A percentile compares a stretch with the other conserved stretches of the same genome.
Evolutionary conservation across 106 monocot species (phyloP).

Genomic region (Amphibolis antarctica): DNA sequence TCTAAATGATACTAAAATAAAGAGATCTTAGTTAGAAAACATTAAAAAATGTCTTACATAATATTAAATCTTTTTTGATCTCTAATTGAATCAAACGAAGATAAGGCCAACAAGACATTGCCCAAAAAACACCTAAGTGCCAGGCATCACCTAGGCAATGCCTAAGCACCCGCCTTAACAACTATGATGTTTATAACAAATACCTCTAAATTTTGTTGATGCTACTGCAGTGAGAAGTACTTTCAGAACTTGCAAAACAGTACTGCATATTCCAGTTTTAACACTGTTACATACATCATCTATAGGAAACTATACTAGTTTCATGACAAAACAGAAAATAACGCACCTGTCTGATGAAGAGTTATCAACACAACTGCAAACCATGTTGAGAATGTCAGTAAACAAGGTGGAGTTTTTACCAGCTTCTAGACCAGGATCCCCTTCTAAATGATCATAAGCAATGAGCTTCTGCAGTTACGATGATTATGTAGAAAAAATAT

Average conservation of each 20-base stretch:
- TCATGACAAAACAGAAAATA: neutral
- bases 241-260: conserved; percentile 87
- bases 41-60: too few species aligned
- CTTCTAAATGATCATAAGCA: conserved; percentile 97
- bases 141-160: too few species aligned
- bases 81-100: too few species aligned
- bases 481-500: neutral
- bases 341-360: conserved; percentile 77
- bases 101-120: too few species aligned
- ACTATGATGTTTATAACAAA: too few species aligned
- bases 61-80: too few species aligned
- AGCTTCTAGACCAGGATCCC: conserved; percentile 81
- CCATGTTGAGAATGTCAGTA: conserved; percentile 75
- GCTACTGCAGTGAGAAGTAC: conserved; percentile 94
- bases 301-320: neutral
- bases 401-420: conserved; percentile 66
- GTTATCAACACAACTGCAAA: conserved; percentile 86
- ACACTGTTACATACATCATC: neutral
- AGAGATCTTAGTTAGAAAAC: too few species aligned
- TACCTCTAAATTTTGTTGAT: conserved; percentile 91
- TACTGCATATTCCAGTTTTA: conserved; percentile 39
- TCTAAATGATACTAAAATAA: too few species aligned
- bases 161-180: too few species aligned
- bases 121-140: too few species aligned
- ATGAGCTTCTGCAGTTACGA: conserved; percentile 77